Conservation (phyloP, 805 yeast genomes). For the Wickerhamomyces silvicola region DNA sequence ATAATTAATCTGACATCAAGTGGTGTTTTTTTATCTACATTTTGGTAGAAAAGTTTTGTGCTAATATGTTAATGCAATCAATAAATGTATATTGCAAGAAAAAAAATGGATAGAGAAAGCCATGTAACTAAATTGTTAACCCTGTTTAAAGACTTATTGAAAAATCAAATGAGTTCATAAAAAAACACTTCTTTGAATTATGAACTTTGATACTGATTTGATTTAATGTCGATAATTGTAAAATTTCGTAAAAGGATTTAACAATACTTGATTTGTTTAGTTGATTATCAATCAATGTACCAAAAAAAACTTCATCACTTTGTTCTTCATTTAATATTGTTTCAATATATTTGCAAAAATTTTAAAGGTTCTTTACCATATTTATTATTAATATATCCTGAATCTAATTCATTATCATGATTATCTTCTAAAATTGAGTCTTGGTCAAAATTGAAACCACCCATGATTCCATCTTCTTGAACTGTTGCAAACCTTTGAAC, state of each 20-base stretch:
- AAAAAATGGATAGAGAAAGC: no score
- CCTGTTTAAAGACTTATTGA: no score
- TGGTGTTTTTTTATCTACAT: no score
- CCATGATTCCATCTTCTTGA: no score
- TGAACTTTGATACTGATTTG: conserved; percentile 6
- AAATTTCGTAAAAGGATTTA: conserved; percentile 22
- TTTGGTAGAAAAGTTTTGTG: no score
- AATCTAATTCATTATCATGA: neutral
- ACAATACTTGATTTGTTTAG: conserved; percentile 12
- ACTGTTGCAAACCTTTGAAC: conserved; percentile 9
- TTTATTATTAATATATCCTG: conserved; percentile 3
- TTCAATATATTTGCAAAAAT: conserved; percentile 16
- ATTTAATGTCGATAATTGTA: conserved; percentile 20
- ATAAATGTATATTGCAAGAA: no score
- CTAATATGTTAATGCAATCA: no score
- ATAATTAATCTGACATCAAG: no score
- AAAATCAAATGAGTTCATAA: no score
- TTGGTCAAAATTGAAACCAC: no score
- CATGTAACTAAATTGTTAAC: no score
- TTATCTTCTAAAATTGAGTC: neutral
- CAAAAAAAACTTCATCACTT: conserved; percentile 7
- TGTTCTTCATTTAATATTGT: conserved; percentile 12
- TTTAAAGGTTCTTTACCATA: conserved; percentile 14
- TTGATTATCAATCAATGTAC: conserved; percentile 9
- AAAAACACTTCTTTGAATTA: no score